Percentiles rank a stretch among this genome's conserved stretches.
These are phyloP conservation scores for Pichia phayaonensis DNA, from an alignment of 805 yeast species.

Conservation along the genomic window DNA sequence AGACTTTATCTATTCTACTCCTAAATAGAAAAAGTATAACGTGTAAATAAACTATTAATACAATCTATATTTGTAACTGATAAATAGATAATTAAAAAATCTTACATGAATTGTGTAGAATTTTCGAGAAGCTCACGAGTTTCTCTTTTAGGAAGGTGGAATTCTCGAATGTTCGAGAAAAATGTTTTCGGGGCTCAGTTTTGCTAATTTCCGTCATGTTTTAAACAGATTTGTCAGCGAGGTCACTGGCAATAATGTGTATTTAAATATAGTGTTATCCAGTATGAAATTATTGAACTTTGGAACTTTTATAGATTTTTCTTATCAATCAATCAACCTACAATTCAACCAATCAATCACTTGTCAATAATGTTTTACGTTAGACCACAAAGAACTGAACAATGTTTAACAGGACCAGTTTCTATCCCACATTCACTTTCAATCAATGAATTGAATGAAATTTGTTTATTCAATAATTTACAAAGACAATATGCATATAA, in stretches of 20 bases:
- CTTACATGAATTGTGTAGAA: not conserved
- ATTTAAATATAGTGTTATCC: not conserved
- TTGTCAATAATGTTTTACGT: constrained; percentile 15
- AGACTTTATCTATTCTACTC: constrained; percentile 47
- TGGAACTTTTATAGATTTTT: too few relatives aligned
- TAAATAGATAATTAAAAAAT: not conserved
- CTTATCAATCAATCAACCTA: not conserved
- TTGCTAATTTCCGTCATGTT: not conserved
- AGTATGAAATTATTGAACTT: too few relatives aligned
- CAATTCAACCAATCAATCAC: not conserved
- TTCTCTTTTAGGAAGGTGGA: not conserved
- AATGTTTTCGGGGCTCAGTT: not conserved
- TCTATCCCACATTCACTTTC: not conserved
- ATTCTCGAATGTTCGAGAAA: not conserved
- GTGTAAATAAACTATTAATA: constrained; percentile 1
- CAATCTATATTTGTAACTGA: too few relatives aligned
- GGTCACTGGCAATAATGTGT: not conserved
- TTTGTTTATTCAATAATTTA: constrained; percentile 3
- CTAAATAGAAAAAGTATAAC: not conserved
- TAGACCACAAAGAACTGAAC: constrained; percentile 11
- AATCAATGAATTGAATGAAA: not conserved
- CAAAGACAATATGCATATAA: constrained; percentile 7
- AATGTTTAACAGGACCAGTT: not conserved
- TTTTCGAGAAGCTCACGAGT: not conserved
- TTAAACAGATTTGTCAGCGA: not conserved